Evolutionary conservation across 768 basidiomycete species (phyloP).

Genomic region (Lactarius quietus): DNA sequence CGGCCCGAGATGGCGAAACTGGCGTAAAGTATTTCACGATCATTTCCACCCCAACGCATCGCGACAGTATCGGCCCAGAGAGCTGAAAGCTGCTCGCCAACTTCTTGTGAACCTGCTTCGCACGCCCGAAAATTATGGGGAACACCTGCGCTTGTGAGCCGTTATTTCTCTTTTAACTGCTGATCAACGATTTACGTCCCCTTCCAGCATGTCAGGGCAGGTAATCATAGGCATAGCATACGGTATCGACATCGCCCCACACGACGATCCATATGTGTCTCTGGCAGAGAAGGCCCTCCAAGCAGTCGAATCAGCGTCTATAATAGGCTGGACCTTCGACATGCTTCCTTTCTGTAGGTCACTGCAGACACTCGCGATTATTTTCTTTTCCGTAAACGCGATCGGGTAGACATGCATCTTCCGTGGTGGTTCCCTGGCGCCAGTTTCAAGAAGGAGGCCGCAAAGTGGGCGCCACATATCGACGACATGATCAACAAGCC

Average conservation of each 20-base stretch:
- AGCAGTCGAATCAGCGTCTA: constrained; percentile 17
- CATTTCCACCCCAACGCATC: constrained; percentile 17
- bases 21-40: constrained; percentile 21
- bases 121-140: constrained; percentile 14
- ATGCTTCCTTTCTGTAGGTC: constrained; percentile 24
- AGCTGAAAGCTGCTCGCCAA: constrained; percentile 17
- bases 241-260: constrained; percentile 25
- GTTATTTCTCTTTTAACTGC: neutral
- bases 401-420: constrained; percentile 24
- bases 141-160: constrained; percentile 20
- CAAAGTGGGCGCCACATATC: constrained; percentile 23
- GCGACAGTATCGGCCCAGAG: constrained; percentile 17
- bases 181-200: constrained; percentile 14
- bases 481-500: constrained; percentile 28
- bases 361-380: neutral
- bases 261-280: constrained; percentile 24
- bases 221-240: constrained; percentile 28
- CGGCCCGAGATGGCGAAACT: constrained; percentile 17
- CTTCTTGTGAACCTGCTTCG: constrained; percentile 21
- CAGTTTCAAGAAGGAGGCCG: constrained; percentile 29
- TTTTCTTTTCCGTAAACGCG: neutral
- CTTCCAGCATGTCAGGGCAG: constrained; percentile 20
- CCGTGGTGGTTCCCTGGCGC: constrained; percentile 32
- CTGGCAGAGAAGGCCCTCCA: constrained; percentile 25
- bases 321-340: constrained; percentile 22